Conservation (phyloP, 331 rosid species). For the Malus hybrid region DNA sequence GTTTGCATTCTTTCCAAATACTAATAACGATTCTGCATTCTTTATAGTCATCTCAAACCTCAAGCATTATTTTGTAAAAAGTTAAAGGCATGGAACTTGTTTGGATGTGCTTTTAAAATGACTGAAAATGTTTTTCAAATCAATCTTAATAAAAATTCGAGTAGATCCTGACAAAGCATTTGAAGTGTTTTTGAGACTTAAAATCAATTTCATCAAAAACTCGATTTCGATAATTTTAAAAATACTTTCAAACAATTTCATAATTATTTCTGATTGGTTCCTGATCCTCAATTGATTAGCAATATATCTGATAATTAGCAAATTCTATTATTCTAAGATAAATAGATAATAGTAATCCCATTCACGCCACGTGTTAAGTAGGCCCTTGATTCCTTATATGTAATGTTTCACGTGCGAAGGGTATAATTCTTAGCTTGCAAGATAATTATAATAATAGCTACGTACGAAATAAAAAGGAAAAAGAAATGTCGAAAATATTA, state of each 20-base stretch:
- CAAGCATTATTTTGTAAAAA: neutral
- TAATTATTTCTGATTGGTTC: no score
- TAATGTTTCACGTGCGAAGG: conserved; percentile 16
- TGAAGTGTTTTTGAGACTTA: no score
- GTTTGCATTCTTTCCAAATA: neutral
- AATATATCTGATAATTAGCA: no score
- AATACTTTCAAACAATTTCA: no score
- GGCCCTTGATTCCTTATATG: neutral
- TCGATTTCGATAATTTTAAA: no score
- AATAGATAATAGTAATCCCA: neutral
- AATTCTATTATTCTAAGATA: neutral
- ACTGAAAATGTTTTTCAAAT: no score
- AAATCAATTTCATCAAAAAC: no score
- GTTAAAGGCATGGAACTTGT: neutral
- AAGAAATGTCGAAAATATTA: neutral
- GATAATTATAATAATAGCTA: conserved; percentile 16
- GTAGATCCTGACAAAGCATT: no score
- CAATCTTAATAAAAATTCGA: no score
- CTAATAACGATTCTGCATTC: neutral
- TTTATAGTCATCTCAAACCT: neutral
- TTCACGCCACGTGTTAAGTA: neutral
- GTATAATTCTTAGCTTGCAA: conserved; percentile 33
- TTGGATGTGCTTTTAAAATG: no score
- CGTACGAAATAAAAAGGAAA: neutral
- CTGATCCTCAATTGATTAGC: no score